phyloP scores from a whole-genome alignment of 805 yeast species.

The Jamesozyma hellenica region DNA sequence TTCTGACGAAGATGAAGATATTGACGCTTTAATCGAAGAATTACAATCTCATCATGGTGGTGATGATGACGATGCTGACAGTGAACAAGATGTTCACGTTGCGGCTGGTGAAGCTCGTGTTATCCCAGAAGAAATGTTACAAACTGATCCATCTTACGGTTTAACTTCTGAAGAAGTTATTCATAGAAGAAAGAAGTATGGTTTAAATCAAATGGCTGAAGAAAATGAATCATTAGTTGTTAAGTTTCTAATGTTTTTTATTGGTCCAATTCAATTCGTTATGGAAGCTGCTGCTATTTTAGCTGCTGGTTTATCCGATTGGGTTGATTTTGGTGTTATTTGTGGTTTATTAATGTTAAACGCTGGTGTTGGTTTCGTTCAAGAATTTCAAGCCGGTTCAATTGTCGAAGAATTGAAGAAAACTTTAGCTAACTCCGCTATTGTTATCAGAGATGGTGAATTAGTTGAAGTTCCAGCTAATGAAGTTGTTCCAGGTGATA shows the following conservation, averaged over 20 bases:
- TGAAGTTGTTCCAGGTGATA: slow-evolving; percentile 93
- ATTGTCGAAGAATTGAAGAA: slow-evolving; percentile 94
- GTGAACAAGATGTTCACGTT: slow-evolving; percentile 33
- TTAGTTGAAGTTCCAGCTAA: slow-evolving; percentile 66
- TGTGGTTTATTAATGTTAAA: slow-evolving; percentile 76
- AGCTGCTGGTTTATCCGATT: slow-evolving; percentile 94
- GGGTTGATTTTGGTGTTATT: slow-evolving; percentile 98
- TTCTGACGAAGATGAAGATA: slow-evolving; percentile 59
- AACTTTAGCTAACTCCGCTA: slow-evolving; percentile 84
- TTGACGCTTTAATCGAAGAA: slow-evolving; percentile 65
- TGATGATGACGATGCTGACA: slow-evolving; percentile 40
- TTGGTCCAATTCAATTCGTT: slow-evolving; percentile 94
- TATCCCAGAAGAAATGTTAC: slow-evolving; percentile 76
- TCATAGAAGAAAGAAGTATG: slow-evolving; percentile 82
- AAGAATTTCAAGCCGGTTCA: slow-evolving; percentile 97
- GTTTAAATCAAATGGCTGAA: slow-evolving; percentile 85
- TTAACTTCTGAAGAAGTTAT: slow-evolving; percentile 65
- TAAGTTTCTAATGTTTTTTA: slow-evolving; percentile 78
- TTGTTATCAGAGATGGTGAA: slow-evolving; percentile 74
- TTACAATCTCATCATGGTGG: slow-evolving; percentile 54
- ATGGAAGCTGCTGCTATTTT: slow-evolving; percentile 94
- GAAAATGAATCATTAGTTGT: slow-evolving; percentile 70
- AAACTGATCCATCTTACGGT: slow-evolving; percentile 73
- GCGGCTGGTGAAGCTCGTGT: slow-evolving; percentile 58
- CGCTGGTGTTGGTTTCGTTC: slow-evolving; percentile 92